Evolutionary conservation across 2,329 filamentous ascomycete genomes (phyloP).

Genomic region (Colletotrichum limetticola): DNA sequence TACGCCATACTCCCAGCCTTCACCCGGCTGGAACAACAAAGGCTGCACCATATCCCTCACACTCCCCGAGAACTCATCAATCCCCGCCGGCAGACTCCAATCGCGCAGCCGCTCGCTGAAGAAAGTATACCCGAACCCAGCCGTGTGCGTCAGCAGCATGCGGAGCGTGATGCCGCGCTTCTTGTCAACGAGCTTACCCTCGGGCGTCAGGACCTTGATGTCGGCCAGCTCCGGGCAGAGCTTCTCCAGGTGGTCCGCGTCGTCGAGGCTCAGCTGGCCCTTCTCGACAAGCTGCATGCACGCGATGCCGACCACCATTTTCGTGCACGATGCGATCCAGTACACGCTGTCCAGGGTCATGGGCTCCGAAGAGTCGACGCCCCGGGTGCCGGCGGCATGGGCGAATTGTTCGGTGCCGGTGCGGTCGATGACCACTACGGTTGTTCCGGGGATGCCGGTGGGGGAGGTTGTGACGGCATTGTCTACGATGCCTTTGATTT

Average conservation of each 20-base stretch:
- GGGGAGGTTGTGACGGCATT: constrained; percentile 48
- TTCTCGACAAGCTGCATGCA: constrained; percentile 69
- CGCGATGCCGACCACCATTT: constrained; percentile 63
- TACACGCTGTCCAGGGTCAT: constrained; percentile 72
- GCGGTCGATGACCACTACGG: constrained; percentile 58
- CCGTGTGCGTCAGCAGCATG: constrained; percentile 66
- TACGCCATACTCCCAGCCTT: constrained; percentile 70
- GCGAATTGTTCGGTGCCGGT: constrained; percentile 58
- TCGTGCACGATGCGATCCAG: constrained; percentile 69
- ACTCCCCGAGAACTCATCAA: constrained; percentile 68
- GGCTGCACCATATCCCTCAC: constrained; percentile 62
- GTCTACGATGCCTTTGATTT: constrained; percentile 45
- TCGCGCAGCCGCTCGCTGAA: constrained; percentile 61
- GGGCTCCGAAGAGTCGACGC: constrained; percentile 53
- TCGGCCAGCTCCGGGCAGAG: constrained; percentile 61
- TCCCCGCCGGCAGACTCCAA: constrained; percentile 58
- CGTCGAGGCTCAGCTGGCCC: constrained; percentile 59
- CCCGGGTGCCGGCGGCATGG: constrained; percentile 59
- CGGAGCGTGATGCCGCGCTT: constrained; percentile 62
- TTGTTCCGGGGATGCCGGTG: constrained; percentile 55
- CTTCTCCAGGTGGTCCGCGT: constrained; percentile 55
- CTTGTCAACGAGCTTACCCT: constrained; percentile 54
- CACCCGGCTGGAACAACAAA: constrained; percentile 72
- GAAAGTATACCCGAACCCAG: constrained; percentile 69
- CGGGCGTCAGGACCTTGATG: constrained; percentile 55